Evolutionary conservation across 2,329 filamentous ascomycete species (phyloP).

Genomic region (Colletotrichum sp.): DNA sequence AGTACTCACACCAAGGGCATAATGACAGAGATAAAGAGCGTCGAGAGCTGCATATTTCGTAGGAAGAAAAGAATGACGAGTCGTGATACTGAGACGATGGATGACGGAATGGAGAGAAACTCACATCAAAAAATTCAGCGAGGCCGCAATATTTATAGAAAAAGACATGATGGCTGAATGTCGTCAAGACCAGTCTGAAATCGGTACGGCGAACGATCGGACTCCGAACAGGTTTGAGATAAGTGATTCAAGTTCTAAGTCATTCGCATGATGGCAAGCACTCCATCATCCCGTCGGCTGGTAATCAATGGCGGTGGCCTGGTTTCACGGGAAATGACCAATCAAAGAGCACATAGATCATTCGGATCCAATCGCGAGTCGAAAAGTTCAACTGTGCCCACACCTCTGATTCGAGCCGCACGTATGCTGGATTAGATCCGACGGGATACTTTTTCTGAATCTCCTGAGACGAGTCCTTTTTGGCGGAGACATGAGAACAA

Average conservation of each 20-base stretch:
- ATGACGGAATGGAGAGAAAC: rapidly evolving
- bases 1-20: neutral
- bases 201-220: neutral
- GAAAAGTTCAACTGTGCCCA: neutral
- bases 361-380: neutral
- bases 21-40: neutral
- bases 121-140: neutral
- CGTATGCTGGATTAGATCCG: neutral
- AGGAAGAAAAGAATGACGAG: neutral
- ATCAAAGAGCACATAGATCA: neutral
- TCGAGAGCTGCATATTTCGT: neutral
- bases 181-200: neutral
- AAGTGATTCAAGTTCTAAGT: neutral
- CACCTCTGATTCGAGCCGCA: neutral
- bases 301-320: neutral
- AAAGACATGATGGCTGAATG: neutral
- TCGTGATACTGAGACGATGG: neutral
- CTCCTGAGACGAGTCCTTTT: neutral
- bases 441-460: neutral
- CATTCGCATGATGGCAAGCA: neutral
- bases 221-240: neutral
- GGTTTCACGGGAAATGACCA: neutral
- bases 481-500: neutral
- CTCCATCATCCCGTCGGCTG: neutral
- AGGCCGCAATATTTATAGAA: neutral